phyloP scores from a whole-genome alignment of 495 filamentous ascomycete genomes.

The Friedmanniomyces endolithicus region DNA sequence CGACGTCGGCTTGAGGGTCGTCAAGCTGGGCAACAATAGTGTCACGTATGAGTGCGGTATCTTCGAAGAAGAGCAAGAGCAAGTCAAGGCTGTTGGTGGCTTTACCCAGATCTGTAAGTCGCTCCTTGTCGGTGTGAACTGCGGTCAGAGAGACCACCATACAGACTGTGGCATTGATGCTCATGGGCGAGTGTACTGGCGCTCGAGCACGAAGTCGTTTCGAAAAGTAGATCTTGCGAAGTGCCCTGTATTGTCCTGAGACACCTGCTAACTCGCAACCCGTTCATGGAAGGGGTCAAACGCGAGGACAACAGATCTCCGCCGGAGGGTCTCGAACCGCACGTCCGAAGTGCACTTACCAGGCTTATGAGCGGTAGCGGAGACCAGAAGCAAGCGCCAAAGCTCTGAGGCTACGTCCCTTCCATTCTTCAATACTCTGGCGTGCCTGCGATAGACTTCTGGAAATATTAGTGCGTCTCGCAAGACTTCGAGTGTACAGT shows the following conservation, averaged over 20 bases:
- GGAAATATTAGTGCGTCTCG: too few species aligned
- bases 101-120: constrained; percentile 62
- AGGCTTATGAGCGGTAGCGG: constrained; percentile 34
- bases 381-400: constrained; percentile 8
- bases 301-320: constrained; percentile 56
- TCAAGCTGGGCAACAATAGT: constrained; percentile 70
- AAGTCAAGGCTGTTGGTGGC: constrained; percentile 72
- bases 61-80: constrained; percentile 58
- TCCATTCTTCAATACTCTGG: background rate
- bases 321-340: constrained; percentile 43
- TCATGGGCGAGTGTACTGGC: too few species aligned
- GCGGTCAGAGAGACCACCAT: too few species aligned
- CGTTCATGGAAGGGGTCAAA: constrained; percentile 42
- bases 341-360: constrained; percentile 34
- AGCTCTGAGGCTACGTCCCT: constrained; percentile 11
- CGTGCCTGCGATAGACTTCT: too few species aligned
- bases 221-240: too few species aligned
- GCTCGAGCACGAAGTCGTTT: too few species aligned
- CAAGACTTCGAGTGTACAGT: too few species aligned
- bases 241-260: too few species aligned
- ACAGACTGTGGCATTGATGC: too few species aligned
- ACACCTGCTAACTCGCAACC: too few species aligned
- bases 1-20: constrained; percentile 71
- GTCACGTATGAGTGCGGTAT: constrained; percentile 89
- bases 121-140: too few species aligned